These are phyloP conservation scores for Edaphochlamys debaryana DNA, from an alignment of 139 green algal species.

Conservation along the genomic window DNA sequence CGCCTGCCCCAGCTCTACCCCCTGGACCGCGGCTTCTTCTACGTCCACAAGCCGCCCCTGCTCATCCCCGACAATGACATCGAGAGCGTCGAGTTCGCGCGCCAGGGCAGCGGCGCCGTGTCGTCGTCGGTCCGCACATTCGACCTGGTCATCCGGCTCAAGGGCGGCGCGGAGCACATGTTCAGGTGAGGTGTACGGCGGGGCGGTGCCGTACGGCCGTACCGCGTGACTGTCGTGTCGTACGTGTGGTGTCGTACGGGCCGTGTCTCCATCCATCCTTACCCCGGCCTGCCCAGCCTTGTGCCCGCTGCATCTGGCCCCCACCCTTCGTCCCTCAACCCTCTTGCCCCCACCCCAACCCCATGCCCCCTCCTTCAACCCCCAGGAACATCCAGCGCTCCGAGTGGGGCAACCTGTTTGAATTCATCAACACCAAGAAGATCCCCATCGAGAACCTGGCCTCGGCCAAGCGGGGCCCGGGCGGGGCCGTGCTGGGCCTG, in stretches of 20 bases:
- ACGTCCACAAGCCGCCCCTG: conserved; percentile 96
- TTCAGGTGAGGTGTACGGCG: conserved; percentile 45
- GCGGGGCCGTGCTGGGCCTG: conserved; percentile 41
- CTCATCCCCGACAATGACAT: conserved; percentile 75
- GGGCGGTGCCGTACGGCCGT: background rate
- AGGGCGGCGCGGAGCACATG: conserved; percentile 58
- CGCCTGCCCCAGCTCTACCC: conserved; percentile 94
- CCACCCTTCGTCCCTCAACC: no score
- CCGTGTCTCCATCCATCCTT: background rate
- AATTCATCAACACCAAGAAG: conserved; percentile 89
- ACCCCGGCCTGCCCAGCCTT: background rate
- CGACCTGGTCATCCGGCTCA: conserved; percentile 87
- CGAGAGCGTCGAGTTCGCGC: conserved; percentile 89
- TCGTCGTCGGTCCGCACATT: conserved; percentile 85
- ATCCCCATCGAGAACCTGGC: conserved; percentile 89
- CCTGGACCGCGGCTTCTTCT: conserved; percentile 97
- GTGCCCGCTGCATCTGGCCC: no score
- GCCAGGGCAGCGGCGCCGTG: conserved; percentile 76
- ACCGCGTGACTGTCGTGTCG: no score
- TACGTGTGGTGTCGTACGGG: no score
- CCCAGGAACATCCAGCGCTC: conserved; percentile 89
- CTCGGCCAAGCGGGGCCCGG: conserved; percentile 74
- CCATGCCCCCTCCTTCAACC: no score
- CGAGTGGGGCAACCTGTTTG: conserved; percentile 93
- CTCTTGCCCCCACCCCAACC: no score